A percentile compares a stretch with the other conserved stretches of the same genome.
These are phyloP conservation scores for Aspergillus flavus DNA, from an alignment of 2,329 filamentous ascomycete species.

Conservation along the genomic window DNA sequence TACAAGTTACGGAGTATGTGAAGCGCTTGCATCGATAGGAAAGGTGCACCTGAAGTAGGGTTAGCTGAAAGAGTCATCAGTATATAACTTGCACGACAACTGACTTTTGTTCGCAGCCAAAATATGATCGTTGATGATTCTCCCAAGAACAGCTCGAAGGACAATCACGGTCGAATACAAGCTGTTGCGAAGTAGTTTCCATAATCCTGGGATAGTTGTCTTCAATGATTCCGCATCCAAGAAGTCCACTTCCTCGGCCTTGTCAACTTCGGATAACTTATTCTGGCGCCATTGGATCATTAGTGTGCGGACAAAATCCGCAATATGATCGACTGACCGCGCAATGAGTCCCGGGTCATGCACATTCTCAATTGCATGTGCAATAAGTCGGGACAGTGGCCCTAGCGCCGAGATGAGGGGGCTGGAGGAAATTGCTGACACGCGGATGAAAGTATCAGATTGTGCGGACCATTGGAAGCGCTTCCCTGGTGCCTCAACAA, in stretches of 20 bases:
- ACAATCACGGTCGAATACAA: constrained; percentile 76
- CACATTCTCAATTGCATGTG: constrained; percentile 62
- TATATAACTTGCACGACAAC: constrained; percentile 25
- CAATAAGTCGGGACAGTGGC: constrained; percentile 63
- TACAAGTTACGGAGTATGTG: constrained; percentile 75
- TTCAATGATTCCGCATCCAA: constrained; percentile 67
- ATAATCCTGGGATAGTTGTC: constrained; percentile 70
- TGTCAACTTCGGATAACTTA: constrained; percentile 72
- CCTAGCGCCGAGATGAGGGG: constrained; percentile 64
- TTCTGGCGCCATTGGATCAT: constrained; percentile 73
- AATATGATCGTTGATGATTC: constrained; percentile 60
- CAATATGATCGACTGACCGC: constrained; percentile 60
- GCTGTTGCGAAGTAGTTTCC: constrained; percentile 73
- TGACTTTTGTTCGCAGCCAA: constrained; percentile 57
- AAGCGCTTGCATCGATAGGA: constrained; percentile 70
- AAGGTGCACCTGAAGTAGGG: constrained; percentile 56
- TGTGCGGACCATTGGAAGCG: constrained; percentile 67
- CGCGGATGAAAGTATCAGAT: constrained; percentile 60
- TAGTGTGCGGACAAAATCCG: constrained; percentile 67
- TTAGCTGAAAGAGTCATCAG: neutral
- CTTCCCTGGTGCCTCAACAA: constrained; percentile 56
- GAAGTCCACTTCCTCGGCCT: constrained; percentile 63
- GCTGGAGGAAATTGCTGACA: constrained; percentile 58
- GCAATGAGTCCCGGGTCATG: constrained; percentile 48
- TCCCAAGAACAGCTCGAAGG: constrained; percentile 71